Evolutionary conservation across 1,284 basidiomycete genomes (phyloP), one percentile per base, ranked within the genome.

Genomic region (Malassezia sp.): DNA sequence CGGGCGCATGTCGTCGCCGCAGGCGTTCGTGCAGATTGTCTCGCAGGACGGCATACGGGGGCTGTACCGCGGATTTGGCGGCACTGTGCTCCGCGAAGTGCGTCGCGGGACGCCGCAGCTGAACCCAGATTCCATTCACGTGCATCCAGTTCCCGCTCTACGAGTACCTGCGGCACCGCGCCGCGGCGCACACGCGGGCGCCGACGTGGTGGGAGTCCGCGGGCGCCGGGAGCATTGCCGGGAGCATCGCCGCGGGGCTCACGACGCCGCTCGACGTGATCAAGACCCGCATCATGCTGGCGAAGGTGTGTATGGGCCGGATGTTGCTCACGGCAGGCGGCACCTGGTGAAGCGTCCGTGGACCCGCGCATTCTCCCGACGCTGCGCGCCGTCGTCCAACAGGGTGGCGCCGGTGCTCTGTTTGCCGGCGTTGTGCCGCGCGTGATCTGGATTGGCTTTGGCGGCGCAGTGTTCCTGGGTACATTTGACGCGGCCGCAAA

Each of bases 71-170:
- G 85, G 85, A 0, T 88, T 84, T 60, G 80, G 79, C 0, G 80
- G 79, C 44, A 86, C 84, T 0, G 77, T 87, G 33, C 80, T 82
- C 52, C 74, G 84, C 60, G 85, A 86, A 74, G 82, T 82, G 46
- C 49, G 76, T 63, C n/a, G 20, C 21, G 15, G 15, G 17, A 35
- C n/a, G 8, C n/a, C 22, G n/a, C n/a, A n/a, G n/a, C n/a, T 26
- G 23, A 26, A 9, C 18, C 26, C 52, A 91, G 87, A 88, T 97
- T 31, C 91, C 91, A 0, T 97, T 99, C 74, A 93, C 91, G 1
- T 91, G 88, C 10, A 76, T 99, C 20, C 93, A 99, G 70, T 99
- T 97, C 68, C 93, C 93, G 0, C 72, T 97, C 20, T 99, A 96
- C 66, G 93, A 97, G 73, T 75, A 79, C 30, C 75, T 97, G 54